Conservation (phyloP, 257 asterid genomes). For the Solanum pimpinellifolium region DNA sequence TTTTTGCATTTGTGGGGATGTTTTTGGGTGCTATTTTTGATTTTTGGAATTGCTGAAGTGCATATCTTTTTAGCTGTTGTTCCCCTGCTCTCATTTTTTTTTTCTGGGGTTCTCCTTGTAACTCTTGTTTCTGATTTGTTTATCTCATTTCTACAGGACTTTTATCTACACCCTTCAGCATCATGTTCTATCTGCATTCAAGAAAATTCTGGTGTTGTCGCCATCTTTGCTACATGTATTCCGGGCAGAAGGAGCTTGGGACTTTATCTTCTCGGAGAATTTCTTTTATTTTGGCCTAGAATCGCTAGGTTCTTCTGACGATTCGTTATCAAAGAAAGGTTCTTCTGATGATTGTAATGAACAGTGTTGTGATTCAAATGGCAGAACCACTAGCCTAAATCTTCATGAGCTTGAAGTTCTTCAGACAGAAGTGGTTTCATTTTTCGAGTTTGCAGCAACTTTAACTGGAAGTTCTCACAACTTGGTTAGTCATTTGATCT, state of each 20-base stretch:
- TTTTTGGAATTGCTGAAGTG: background rate
- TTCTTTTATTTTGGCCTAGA: slow-evolving; percentile 77
- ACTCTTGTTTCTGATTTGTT: background rate
- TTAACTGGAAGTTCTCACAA: slow-evolving; percentile 71
- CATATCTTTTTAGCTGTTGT: background rate
- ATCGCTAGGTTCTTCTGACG: slow-evolving; percentile 37
- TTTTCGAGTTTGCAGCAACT: slow-evolving; percentile 80
- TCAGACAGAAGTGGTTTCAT: slow-evolving; percentile 66
- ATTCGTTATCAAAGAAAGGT: slow-evolving; percentile 5
- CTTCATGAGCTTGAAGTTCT: slow-evolving; percentile 37
- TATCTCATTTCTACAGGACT: slow-evolving; percentile 41
- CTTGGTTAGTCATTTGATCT: slow-evolving; percentile 60
- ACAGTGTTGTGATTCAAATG: slow-evolving; percentile 23
- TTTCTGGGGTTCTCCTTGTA: background rate
- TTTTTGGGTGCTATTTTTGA: slow-evolving; percentile 6
- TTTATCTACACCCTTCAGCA: slow-evolving; percentile 71
- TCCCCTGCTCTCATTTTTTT: background rate
- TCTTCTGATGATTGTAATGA: slow-evolving; percentile 16
- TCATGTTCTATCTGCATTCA: slow-evolving; percentile 54
- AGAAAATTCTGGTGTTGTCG: slow-evolving; percentile 54
- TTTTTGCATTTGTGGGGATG: background rate
- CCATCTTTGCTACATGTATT: slow-evolving; percentile 70
- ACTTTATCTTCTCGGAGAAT: slow-evolving; percentile 92
- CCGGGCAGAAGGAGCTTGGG: slow-evolving; percentile 95
- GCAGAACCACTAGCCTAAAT: slow-evolving; percentile 11